Evolutionary conservation across 2,329 filamentous ascomycete genomes (phyloP), one percentile per base, ranked within the genome.

Genomic region (Aspergillus sp.): DNA sequence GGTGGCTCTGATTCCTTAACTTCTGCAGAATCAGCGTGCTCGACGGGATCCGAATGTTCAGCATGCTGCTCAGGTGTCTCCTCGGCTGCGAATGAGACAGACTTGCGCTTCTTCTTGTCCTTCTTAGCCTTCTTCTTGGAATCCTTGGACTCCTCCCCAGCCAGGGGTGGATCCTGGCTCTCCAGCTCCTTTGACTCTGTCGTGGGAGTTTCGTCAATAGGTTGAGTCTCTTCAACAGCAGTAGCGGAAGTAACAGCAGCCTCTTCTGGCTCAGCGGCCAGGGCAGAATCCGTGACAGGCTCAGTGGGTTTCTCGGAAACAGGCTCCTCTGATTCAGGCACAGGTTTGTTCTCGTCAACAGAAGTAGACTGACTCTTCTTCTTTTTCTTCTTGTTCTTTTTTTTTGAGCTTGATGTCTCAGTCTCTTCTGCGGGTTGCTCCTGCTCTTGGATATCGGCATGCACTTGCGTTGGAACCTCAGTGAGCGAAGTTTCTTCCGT

Each of bases 81-180:
- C 14, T 63, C 66, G 46, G 68, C 70, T 55, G 70, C 69, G 12
- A 64, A 60, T 7, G 61, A 56, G n/a, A 65, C 62, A 21, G 62
- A 65, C 50, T 69, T 63, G 54, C 66, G 61, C 44, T 67, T 70
- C 40, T 71, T 71, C 61, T 68, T 71, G 33, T 68, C 69, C 59
- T 79, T 80, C 68, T 79, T 79, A 9, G 69, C 68, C 62, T 76
- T 79, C 57, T 72, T 75, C 61, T 70, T 73, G 6, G 64, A 62
- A 17, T 56, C 27, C n/a, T 48, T 63, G 14, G 61, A n/a, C 45
- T 60, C 6, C 11, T 64, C 63, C 43, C 62, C 62, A 24, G 50
- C 23, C 19, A 55, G 21, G 17, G 52, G 50, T 17, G 23, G 4
- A 40, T 48, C 52, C 37, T 53, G 47, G 23, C 3, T 31, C 45